These are phyloP conservation scores for Cryphonectria radicalis DNA, from an alignment of 2,329 filamentous ascomycete genomes.

Conservation along the genomic window DNA sequence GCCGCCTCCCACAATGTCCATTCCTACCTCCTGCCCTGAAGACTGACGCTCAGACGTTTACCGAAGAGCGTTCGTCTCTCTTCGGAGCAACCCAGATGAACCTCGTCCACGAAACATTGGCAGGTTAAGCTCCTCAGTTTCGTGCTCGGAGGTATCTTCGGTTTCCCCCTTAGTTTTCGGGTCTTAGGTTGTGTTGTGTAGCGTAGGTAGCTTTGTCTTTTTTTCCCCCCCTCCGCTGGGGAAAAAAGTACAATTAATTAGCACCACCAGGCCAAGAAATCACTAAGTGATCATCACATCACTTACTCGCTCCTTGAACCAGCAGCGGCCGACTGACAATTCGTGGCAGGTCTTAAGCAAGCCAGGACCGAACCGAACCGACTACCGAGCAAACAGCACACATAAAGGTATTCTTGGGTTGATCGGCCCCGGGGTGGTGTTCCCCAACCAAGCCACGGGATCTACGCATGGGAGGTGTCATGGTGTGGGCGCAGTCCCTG, in stretches of 20 bases:
- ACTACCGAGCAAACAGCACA: background rate
- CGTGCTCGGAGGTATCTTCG: background rate
- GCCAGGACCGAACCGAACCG: background rate
- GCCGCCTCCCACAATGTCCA: background rate
- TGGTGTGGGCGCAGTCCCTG: background rate
- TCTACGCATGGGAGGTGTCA: constrained; percentile 4
- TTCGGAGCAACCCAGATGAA: background rate
- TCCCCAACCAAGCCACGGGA: background rate
- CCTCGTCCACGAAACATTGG: background rate
- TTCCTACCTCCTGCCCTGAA: background rate
- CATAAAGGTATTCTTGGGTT: background rate
- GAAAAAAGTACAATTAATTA: background rate
- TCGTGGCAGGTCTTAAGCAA: background rate
- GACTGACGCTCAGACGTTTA: background rate
- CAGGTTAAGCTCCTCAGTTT: background rate
- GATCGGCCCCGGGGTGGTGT: background rate
- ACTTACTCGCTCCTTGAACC: background rate
- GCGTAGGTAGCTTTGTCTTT: background rate
- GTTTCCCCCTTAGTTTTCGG: background rate
- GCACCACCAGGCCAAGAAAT: background rate
- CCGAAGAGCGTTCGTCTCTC: background rate
- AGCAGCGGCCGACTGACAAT: background rate
- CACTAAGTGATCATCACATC: background rate
- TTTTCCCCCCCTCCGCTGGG: background rate
- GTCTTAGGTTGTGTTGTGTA: background rate